These are phyloP conservation scores for Lycium ferocissimum DNA, from an alignment of 257 asterid genomes.

Conservation along the genomic window DNA sequence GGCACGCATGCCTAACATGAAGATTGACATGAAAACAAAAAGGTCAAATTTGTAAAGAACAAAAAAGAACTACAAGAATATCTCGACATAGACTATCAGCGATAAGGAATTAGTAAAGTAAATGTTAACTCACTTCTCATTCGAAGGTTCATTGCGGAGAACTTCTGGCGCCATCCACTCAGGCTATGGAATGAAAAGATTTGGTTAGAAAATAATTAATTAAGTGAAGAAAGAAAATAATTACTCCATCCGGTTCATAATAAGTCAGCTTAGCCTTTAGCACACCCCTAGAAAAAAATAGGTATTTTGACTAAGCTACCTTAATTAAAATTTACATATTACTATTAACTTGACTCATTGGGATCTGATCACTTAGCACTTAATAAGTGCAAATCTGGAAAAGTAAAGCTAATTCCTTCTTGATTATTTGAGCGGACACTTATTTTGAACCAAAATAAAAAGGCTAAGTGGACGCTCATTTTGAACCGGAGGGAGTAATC, in stretches of 20 bases:
- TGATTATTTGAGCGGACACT: too few species aligned
- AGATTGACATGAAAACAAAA: constrained; percentile 13
- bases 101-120: neutral
- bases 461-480: too few species aligned
- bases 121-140: constrained; percentile 81
- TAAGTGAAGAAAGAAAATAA: neutral
- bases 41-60: constrained; percentile 26
- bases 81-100: constrained; percentile 24
- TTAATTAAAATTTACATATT: too few species aligned
- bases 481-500: neutral
- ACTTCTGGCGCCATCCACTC: constrained; percentile 99
- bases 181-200: constrained; percentile 57
- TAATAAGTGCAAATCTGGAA: too few species aligned
- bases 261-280: too few species aligned
- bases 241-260: neutral
- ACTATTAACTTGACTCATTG: too few species aligned
- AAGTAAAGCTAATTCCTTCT: too few species aligned
- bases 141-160: constrained; percentile 97
- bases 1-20: neutral
- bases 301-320: too few species aligned
- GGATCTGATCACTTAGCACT: too few species aligned
- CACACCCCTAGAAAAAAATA: too few species aligned
- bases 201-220: neutral
- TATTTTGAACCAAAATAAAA: too few species aligned
- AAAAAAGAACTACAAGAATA: constrained; percentile 28